Base-by-base conservation (phyloP, 2,329 filamentous ascomycete species). In the Juglanconis juglandina region DNA sequence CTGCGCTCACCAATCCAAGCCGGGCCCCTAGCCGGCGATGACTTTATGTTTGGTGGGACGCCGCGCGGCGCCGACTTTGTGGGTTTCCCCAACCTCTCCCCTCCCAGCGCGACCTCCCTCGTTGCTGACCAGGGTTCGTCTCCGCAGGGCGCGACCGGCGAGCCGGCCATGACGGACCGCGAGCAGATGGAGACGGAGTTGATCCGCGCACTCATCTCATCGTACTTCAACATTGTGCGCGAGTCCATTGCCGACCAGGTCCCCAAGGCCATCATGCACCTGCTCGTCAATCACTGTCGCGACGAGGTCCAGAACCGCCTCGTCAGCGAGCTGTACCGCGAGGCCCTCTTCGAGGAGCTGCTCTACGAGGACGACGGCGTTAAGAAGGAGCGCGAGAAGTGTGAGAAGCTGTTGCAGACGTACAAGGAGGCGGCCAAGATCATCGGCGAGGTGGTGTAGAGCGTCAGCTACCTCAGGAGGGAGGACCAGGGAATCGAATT, bases 161-260 rank as follows among this genome's bases (percentile, higher is more conserved):
- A 96, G 71, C 92, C 92, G 39, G 92, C 91, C 59, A 85, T 99
- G 69, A 97, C 93, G 1, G 95, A 99, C 67, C 91, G 95, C 56
- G 95, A 99, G 78, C 90, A 92, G 49, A 90, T 99, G 80, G 95
- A 99, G 78, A 98, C 95, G 9, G 95, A 99, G 76, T 87, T 99
- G 46, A 99, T 99, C 73, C 90, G 94, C 51, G 91, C 93, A 51
- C 85, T 99, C 59, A 99, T 99, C 73, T 96, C 91, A 37, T 97
- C 93, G 1, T 99, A 99, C 81, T 99, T 99, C 81, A 96, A 96
- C 75, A 99, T 99, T 70, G 95, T 99, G 51, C 91, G 95, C 64
- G 95, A 99, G 77, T 94, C 92, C n/a, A 96, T 97, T 69, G 94
- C 94, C 49, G 95, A 99, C 73, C 94, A 98, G 77, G 95, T 99